Conservation (phyloP, 2,329 filamentous ascomycete genomes). For the Nemania sp. region DNA sequence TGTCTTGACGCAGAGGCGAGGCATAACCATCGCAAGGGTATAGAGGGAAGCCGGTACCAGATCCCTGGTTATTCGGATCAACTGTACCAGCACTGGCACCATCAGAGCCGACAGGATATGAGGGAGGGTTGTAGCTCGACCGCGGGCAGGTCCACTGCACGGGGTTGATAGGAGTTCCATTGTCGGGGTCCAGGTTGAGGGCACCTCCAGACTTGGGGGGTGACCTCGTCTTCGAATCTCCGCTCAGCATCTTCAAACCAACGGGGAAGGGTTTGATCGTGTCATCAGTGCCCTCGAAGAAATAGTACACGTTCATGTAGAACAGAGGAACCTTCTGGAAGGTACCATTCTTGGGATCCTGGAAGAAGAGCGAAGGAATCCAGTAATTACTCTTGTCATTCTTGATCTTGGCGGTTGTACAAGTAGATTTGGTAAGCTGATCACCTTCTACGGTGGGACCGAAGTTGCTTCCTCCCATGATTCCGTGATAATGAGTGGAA, state of each 20-base stretch:
- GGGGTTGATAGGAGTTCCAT: slow-evolving; percentile 53
- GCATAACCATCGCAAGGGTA: slow-evolving; percentile 66
- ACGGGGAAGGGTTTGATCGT: slow-evolving; percentile 70
- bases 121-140: slow-evolving; percentile 49
- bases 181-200: slow-evolving; percentile 54
- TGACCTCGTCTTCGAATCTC: slow-evolving; percentile 61
- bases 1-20: slow-evolving; percentile 65
- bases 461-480: slow-evolving; percentile 73
- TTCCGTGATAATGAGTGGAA: slow-evolving; percentile 68
- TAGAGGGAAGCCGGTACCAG: slow-evolving; percentile 69
- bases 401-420: slow-evolving; percentile 70
- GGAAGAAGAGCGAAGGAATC: slow-evolving; percentile 72
- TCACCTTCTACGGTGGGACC: slow-evolving; percentile 63
- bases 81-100: slow-evolving; percentile 58
- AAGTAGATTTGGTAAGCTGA: slow-evolving; percentile 62
- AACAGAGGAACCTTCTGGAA: slow-evolving; percentile 69
- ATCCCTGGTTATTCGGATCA: slow-evolving; percentile 56
- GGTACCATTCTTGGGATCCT: slow-evolving; percentile 62
- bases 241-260: slow-evolving; percentile 72
- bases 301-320: slow-evolving; percentile 79
- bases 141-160: slow-evolving; percentile 66
- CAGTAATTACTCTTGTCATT: slow-evolving; percentile 77
- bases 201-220: slow-evolving; percentile 57
- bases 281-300: slow-evolving; percentile 67
- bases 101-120: slow-evolving; percentile 58